Evolutionary conservation across 2,329 filamentous ascomycete species (phyloP).

Genomic region (Trichoderma koningiopsis): DNA sequence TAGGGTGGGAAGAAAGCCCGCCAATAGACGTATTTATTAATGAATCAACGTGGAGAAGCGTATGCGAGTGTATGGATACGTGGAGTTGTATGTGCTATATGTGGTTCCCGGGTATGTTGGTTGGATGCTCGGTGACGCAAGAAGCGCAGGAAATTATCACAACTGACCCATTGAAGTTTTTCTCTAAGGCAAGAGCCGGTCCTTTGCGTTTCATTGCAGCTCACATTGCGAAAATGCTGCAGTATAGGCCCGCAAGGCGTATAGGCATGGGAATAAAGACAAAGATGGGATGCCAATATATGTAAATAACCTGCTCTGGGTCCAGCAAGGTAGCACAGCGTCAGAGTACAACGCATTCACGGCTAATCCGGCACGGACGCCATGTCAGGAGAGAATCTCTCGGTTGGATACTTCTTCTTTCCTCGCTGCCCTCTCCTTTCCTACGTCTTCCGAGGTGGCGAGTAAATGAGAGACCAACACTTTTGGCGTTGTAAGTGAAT

Average conservation of each 20-base stretch:
- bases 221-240: neutral
- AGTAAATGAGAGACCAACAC: neutral
- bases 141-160: neutral
- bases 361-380: conserved; percentile 13
- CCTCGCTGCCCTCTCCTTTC: neutral
- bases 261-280: no score
- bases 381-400: neutral
- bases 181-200: neutral
- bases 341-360: neutral
- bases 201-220: neutral
- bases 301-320: neutral
- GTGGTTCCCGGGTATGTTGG: neutral
- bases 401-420: neutral
- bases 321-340: neutral
- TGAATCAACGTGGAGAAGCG: conserved; percentile 19
- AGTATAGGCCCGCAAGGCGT: neutral
- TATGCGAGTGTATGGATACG: neutral
- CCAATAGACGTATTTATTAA: conserved; percentile 9
- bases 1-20: neutral
- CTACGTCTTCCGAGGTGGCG: neutral
- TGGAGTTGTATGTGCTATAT: neutral
- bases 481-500: neutral
- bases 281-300: neutral
- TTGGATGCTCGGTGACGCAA: neutral
- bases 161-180: neutral